A percentile compares a stretch with the other conserved stretches of the same genome.
Conservation (phyloP, 768 basidiomycete species). For the Xerocomus potaroensis region DNA sequence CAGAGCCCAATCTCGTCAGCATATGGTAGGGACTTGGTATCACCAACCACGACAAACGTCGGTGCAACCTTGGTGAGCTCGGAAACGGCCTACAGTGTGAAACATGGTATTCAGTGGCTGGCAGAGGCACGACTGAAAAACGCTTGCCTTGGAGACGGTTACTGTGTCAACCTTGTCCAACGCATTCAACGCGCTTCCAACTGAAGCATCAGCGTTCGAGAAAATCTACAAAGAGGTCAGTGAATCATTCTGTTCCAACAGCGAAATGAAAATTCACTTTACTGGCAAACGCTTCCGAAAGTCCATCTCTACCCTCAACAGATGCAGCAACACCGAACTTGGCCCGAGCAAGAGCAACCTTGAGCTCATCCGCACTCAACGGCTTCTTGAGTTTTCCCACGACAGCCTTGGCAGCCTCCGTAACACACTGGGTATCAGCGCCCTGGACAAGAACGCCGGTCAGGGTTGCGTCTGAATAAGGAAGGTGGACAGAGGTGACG, state of each 20-base stretch:
- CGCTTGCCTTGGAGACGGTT: conserved; percentile 63
- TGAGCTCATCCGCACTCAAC: conserved; percentile 64
- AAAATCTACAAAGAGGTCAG: conserved; percentile 48
- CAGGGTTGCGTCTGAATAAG: conserved; percentile 89
- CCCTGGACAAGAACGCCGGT: conserved; percentile 82
- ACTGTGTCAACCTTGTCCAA: conserved; percentile 67
- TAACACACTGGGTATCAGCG: conserved; percentile 55
- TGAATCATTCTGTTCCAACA: neutral
- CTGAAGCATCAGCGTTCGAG: conserved; percentile 47
- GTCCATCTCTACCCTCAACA: conserved; percentile 65
- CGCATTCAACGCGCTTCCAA: conserved; percentile 59
- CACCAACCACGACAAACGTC: conserved; percentile 84
- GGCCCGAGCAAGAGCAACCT: conserved; percentile 81
- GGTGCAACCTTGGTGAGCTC: conserved; percentile 72
- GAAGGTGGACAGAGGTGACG: conserved; percentile 72
- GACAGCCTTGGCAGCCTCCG: conserved; percentile 63
- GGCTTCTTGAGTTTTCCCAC: conserved; percentile 59
- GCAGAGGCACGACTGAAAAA: neutral
- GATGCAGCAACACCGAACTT: conserved; percentile 76
- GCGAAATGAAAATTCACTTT: conserved; percentile 44
- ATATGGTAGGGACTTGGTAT: conserved; percentile 71
- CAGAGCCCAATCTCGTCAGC: conserved; percentile 80
- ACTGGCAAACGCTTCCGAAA: conserved; percentile 55
- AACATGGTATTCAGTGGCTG: neutral
- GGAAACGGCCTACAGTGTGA: conserved; percentile 44